Percentiles rank a stretch among this genome's conserved stretches.
Evolutionary conservation across 306 rosid species (phyloP).

Genomic region (Prunus campanulata): DNA sequence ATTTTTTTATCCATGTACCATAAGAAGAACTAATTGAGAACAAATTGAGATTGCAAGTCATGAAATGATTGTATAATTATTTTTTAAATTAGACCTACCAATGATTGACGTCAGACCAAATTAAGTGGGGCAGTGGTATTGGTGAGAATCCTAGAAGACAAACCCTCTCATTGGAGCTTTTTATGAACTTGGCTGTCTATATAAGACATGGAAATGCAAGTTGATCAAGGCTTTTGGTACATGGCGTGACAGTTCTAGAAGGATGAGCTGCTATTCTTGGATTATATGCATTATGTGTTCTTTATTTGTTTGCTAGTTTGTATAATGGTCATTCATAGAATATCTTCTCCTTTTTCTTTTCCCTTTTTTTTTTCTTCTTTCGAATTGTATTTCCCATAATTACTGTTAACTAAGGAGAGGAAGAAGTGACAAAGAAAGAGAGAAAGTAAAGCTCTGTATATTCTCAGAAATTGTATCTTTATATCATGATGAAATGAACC

Average conservation of each 20-base stretch:
- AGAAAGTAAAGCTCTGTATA: too few relatives aligned
- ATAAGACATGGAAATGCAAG: neutral
- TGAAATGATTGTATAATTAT: neutral
- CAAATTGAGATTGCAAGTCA: neutral
- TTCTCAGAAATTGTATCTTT: too few relatives aligned
- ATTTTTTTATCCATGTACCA: too few relatives aligned
- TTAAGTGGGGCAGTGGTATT: slow-evolving; percentile 7
- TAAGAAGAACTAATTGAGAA: too few relatives aligned
- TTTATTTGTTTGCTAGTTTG: neutral
- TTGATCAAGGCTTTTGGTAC: neutral
- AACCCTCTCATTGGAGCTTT: slow-evolving; percentile 13
- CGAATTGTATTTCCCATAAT: too few relatives aligned
- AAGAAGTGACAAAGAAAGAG: too few relatives aligned
- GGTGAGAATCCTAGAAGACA: slow-evolving; percentile 13
- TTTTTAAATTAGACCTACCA: slow-evolving; percentile 17
- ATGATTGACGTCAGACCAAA: slow-evolving; percentile 36
- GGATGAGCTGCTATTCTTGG: neutral
- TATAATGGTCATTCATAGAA: too few relatives aligned
- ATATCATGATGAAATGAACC: too few relatives aligned
- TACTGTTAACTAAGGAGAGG: too few relatives aligned
- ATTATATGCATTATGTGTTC: neutral
- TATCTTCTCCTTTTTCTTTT: too few relatives aligned
- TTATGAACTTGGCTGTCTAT: neutral
- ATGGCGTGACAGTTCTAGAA: neutral
- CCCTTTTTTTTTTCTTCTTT: too few relatives aligned